Conservation (phyloP, 2,329 filamentous ascomycete genomes). For the Xylariaceae sp. region DNA sequence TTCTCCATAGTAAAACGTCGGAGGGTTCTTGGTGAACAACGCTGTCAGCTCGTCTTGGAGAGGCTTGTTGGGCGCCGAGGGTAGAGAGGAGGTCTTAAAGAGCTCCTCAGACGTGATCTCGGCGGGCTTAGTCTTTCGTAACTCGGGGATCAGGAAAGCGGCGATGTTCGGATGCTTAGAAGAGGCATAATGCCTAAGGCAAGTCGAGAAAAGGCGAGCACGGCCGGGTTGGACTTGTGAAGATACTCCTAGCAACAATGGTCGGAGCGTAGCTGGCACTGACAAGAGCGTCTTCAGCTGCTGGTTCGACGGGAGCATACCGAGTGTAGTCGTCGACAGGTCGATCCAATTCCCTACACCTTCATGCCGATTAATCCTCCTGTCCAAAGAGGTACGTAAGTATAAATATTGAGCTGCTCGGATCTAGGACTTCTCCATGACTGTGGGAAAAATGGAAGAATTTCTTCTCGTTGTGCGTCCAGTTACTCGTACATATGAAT, state of each 20-base stretch:
- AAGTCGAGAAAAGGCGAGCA: conserved; percentile 12
- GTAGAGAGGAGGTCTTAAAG: conserved; percentile 33
- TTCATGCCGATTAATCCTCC: background rate
- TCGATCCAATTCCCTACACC: background rate
- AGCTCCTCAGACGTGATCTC: conserved; percentile 37
- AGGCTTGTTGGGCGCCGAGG: conserved; percentile 23
- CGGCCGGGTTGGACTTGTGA: conserved; percentile 12
- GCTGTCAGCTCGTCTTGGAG: conserved; percentile 28
- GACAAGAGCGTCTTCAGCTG: conserved; percentile 31
- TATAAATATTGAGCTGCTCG: background rate
- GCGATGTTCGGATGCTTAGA: conserved; percentile 29
- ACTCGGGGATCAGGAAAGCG: conserved; percentile 36
- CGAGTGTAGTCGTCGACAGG: background rate
- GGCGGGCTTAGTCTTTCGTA: conserved; percentile 22
- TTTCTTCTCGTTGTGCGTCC: background rate
- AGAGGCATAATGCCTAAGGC: conserved; percentile 1
- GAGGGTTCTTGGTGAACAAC: conserved; percentile 33
- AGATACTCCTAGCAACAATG: conserved; percentile 23
- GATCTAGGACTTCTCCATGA: background rate
- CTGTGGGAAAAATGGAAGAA: background rate
- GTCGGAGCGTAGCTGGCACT: conserved; percentile 34
- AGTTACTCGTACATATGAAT: background rate
- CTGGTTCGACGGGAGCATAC: conserved; percentile 24
- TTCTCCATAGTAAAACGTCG: conserved; percentile 32
- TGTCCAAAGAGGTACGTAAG: no score